Base-by-base conservation (phyloP, 495 filamentous ascomycete species). In the Penicillium herquei region DNA sequence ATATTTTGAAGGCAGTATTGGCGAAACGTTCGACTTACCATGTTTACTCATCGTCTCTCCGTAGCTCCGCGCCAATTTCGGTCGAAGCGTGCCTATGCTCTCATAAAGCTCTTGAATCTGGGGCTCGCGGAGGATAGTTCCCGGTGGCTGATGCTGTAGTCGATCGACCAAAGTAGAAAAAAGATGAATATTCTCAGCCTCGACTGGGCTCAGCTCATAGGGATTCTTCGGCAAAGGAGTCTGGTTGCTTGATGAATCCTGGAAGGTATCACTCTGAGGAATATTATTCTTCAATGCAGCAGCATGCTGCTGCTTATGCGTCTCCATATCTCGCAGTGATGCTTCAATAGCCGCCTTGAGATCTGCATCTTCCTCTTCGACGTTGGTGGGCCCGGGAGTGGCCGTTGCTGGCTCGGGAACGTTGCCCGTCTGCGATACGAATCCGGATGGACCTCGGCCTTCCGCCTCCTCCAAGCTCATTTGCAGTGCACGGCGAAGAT, bases 31-130 rank as follows among this genome's bases (percentile, higher is more conserved):
- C 18, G 32, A 77, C 84, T 67, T 77, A 90, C 92, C 93, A 70
- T 98, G 94, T 72, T 98, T 98, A 81, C 93, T 98, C 94, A 98
- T 98, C 1, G 94, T 98, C 73, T 98, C 94, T 37, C 94, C 94
- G 72, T 97, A 98, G 7, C 93, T 97, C 51, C 94, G 84, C 13
- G 95, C 95, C 50, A 98, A 77, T 71, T 98, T 98, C 2, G 94
- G 94, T 46, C 94, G 84, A 55, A 98, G 77, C 3, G 89, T 75
- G 11, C 95, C 92, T 61, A 98, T 97, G 65, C 92, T 94, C 57
- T 98, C 95, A 67, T 98, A 98, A 7, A 98, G 77, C 71, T 98
- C 94, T 67, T 98, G 94, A 40, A 98, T 98, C 63, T 97, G 93
- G 6, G 94, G 94, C 62, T 98, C 95, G 52, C 94, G 80, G 30